A percentile compares a stretch with the other conserved stretches of the same genome.
These are phyloP conservation scores for Podila minutissima DNA, from an alignment of 192 early-diverging fungal genomes.

Conservation along the genomic window DNA sequence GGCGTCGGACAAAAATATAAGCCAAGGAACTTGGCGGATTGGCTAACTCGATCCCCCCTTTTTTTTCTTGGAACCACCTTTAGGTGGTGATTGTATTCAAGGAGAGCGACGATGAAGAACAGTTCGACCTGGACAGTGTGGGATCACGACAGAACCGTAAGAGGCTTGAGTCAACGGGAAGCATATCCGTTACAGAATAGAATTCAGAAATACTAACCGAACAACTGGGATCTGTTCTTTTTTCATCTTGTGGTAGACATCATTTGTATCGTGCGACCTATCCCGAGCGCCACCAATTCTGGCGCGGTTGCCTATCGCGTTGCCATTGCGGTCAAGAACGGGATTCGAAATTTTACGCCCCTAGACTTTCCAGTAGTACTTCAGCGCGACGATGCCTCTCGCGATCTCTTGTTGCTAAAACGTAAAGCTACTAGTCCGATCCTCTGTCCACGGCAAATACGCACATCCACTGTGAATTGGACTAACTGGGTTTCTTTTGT, in stretches of 20 bases:
- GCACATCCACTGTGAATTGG: not conserved
- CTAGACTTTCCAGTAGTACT: constrained; percentile 66
- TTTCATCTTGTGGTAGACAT: constrained; percentile 18
- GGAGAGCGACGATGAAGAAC: constrained; percentile 38
- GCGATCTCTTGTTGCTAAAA: constrained; percentile 74
- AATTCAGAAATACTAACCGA: not conserved
- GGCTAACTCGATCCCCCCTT: not conserved
- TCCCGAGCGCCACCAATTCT: constrained; percentile 1
- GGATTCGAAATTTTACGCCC: constrained; percentile 71
- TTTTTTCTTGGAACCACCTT: not conserved
- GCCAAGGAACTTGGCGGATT: not conserved
- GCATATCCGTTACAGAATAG: no score
- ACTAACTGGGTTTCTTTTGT: not conserved
- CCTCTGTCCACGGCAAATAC: no score
- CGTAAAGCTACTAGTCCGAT: constrained; percentile 37
- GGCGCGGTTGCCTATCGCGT: constrained; percentile 42
- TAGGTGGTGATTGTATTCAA: constrained; percentile 46
- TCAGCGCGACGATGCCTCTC: constrained; percentile 62
- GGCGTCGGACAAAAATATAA: not conserved
- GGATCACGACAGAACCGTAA: constrained; percentile 50
- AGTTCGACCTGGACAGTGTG: constrained; percentile 34
- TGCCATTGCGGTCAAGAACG: constrained; percentile 59
- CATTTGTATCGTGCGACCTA: constrained; percentile 38
- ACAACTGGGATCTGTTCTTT: not conserved
- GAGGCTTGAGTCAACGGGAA: not conserved